Evolutionary conservation across 352 stramenopile species (phyloP), one percentile per base, ranked within the genome.

Genomic region (Phytophthora pluvialis): DNA sequence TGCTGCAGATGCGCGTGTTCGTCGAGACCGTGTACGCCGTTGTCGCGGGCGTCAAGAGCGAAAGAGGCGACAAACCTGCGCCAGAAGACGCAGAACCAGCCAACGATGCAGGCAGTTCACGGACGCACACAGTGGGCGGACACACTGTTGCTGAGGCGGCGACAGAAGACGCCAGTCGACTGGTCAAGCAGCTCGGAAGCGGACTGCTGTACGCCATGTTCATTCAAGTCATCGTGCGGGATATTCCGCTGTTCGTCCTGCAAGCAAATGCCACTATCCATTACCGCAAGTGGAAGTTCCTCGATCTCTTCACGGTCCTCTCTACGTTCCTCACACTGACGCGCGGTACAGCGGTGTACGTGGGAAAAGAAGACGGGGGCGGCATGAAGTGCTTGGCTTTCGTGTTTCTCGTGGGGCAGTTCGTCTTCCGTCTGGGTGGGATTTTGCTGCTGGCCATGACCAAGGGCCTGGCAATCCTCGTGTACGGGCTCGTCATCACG

Each of bases 191-290:
- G 6, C 56, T 89, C 2, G 44, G 59, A 26, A 39, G 72, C 25
- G 73, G 78, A 5, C 60, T 87, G 6, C 21, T 75, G 51, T 90
- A 81, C 52, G 79, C 71, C 1, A 69, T 67, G n/a, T 92, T 92
- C 56, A 75, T 89, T 42, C 83, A 92, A 35, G 73, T 72, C 31
- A 79, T 92, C 31, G 79, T 92, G 42, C 83, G 83, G 26, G 83
- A 92, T 60, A 77, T 90, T 33, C 81, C 83, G 53, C 64, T 92
- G 44, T 92, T 92, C 45, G 53, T 92, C 47, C 72, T 92, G 48
- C 83, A 92, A 35, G 79, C 83, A 8, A 92, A 92, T 43, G 83
- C 83, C 7, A 92, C 81, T 7, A 90, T 92, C 55, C 81, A 92
- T 69, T 92, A 92, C 66, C 83, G 81, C 72, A 92, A 90, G 76